phyloP scores from a whole-genome alignment of 352 stramenopile species.

The Phytophthora tubulina region DNA sequence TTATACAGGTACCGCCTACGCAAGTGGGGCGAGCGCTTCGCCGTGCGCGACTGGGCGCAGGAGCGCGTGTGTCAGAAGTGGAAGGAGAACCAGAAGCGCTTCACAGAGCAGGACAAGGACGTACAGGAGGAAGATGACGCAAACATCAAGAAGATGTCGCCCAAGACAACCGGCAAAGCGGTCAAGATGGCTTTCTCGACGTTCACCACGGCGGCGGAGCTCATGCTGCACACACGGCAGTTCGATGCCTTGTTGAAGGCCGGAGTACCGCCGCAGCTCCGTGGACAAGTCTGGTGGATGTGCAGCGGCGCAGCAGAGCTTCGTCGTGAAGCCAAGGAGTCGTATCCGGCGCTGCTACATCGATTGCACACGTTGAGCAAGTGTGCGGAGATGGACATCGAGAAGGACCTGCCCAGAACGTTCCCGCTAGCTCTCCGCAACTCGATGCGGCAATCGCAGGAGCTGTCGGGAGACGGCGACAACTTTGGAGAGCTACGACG shows the following conservation, averaged over 20 bases:
- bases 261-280: conserved; percentile 70
- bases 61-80: conserved; percentile 74
- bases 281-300: conserved; percentile 86
- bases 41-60: conserved; percentile 60
- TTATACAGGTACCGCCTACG: conserved; percentile 42
- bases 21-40: conserved; percentile 74
- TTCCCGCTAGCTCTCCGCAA: conserved; percentile 60
- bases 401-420: conserved; percentile 89
- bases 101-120: conserved; percentile 34
- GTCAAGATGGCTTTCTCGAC: conserved; percentile 65
- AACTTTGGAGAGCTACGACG: conserved; percentile 75
- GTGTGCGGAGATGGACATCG: conserved; percentile 83
- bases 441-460: conserved; percentile 40
- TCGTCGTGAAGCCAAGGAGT: conserved; percentile 46
- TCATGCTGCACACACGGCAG: conserved; percentile 62
- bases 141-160: conserved; percentile 32
- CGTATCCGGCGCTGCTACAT: conserved; percentile 65
- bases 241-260: conserved; percentile 72
- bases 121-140: conserved; percentile 2
- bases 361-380: conserved; percentile 69
- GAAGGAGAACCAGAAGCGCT: conserved; percentile 73
- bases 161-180: conserved; percentile 18
- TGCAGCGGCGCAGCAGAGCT: conserved; percentile 78
- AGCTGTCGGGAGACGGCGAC: conserved; percentile 36
- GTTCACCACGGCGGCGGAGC: conserved; percentile 62